Evolutionary conservation across 352 stramenopile genomes (phyloP), one percentile per base, ranked within the genome.

Genomic region (Blastocystis sp.): DNA sequence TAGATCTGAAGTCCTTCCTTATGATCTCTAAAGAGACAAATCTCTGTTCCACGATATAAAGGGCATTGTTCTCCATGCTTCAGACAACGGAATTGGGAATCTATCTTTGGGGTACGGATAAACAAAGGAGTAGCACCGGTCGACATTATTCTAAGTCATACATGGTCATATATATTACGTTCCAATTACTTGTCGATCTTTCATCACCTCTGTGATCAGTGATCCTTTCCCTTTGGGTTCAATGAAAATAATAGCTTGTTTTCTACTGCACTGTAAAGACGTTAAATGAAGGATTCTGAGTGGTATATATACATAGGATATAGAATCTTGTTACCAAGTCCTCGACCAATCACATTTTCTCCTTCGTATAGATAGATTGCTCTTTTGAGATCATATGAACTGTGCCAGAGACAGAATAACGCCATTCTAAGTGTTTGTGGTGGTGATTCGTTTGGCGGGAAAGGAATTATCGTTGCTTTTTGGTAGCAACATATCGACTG

Each of bases 1-100:
- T 81, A 81, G 44, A 81, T 51, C 33, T 81, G 69, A 11, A 51
- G 17, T 59, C 69, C 69, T 33, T 81, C 42, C 37, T 81, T 59
- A 4, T 51, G 7, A 42, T 81, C 69, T 59, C 44, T 19, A n/a
- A 40, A 81, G 44, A 81, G 69, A 62, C 69, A 81, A n/a, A 81
- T 27, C 40, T 58, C 53, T 59, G 69, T 33, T 24, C 17, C 40
- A 22, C 13, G n/a, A 59, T 81, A 81, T 27, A 81, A 33, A 17
- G 44, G 44, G 15, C 24, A 81, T n/a, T 42, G 33, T 42, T 81
- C 19, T 30, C 30, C 33, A 22, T 62, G 33, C 7, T 35, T 27
- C 13, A 81, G n/a, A 33, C 24, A n/a, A 33, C 30, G 30, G 42
- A 81, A 81, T 30, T 15, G 19, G 5, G 1, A n/a, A 27, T 81